Conservation (phyloP, 257 asterid genomes). For the Przewalskia tangutica region DNA sequence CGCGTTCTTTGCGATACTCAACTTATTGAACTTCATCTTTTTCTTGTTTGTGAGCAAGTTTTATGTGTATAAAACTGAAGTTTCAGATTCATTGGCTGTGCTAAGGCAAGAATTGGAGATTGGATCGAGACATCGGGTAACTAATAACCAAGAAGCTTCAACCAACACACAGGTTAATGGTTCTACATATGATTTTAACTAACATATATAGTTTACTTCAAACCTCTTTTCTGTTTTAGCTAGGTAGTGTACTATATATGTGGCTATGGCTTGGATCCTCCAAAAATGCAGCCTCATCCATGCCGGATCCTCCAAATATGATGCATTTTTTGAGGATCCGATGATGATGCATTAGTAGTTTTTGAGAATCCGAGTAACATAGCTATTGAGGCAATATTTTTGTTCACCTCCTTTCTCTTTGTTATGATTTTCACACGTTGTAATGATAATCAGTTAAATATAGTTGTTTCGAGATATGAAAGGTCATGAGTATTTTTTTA, state of each 20-base stretch:
- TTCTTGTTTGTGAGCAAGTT: conserved; percentile 39
- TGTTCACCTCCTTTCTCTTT: background rate
- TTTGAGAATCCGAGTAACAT: background rate
- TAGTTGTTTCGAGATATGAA: background rate
- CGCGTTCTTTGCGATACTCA: conserved; percentile 44
- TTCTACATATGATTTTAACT: background rate
- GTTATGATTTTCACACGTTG: background rate
- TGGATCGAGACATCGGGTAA: conserved; percentile 12
- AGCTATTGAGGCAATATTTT: background rate
- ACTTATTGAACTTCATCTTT: conserved; percentile 39
- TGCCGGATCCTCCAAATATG: background rate
- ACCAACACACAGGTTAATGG: background rate
- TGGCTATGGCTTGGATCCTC: background rate
- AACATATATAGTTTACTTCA: background rate
- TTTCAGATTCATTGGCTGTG: conserved; percentile 56
- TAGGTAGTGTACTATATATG: conserved; percentile 1
- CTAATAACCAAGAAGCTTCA: conserved; percentile 8
- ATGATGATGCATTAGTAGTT: background rate
- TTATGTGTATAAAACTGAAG: conserved; percentile 73
- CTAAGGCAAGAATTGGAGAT: conserved; percentile 37
- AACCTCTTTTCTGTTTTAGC: background rate
- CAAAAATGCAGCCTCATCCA: background rate
- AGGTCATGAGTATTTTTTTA: background rate
- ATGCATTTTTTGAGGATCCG: background rate
- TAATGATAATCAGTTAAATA: background rate